These are phyloP conservation scores for Stenogyne calaminthoides DNA, from an alignment of 305 asterid genomes.

Conservation along the genomic window DNA sequence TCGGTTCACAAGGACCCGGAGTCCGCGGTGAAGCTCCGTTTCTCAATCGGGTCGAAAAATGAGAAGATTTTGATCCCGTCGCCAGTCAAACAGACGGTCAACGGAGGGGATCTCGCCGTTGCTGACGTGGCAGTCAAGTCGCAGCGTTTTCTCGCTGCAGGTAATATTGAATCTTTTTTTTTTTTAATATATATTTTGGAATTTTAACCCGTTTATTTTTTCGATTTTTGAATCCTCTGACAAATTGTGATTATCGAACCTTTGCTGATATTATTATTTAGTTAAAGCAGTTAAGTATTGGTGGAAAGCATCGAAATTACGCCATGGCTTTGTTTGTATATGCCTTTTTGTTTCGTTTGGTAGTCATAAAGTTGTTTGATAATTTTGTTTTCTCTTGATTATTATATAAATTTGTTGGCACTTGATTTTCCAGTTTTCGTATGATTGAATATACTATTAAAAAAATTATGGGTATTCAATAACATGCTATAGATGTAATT, in stretches of 20 bases:
- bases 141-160: conserved; percentile 28
- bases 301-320: conserved; percentile 7
- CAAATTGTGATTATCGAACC: neutral
- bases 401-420: neutral
- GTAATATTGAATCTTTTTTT: conserved; percentile 10
- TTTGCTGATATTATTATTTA: neutral
- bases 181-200: neutral
- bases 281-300: conserved; percentile 1
- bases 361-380: conserved; percentile 18
- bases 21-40: conserved; percentile 35
- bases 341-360: conserved; percentile 29
- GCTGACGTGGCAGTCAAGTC: conserved; percentile 29
- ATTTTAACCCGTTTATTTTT: neutral
- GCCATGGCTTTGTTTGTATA: conserved; percentile 16
- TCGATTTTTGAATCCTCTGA: neutral
- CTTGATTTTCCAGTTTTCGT: neutral
- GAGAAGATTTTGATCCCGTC: conserved; percentile 41
- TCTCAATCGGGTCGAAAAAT: conserved; percentile 36
- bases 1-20: conserved; percentile 51
- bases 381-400: neutral
- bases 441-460: neutral
- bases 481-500: too few species aligned
- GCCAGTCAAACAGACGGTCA: conserved; percentile 48
- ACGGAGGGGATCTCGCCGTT: conserved; percentile 27
- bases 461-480: neutral